These are phyloP conservation scores for Cryptococcus floricola DNA, from an alignment of 1,284 basidiomycete genomes.

Conservation along the genomic window DNA sequence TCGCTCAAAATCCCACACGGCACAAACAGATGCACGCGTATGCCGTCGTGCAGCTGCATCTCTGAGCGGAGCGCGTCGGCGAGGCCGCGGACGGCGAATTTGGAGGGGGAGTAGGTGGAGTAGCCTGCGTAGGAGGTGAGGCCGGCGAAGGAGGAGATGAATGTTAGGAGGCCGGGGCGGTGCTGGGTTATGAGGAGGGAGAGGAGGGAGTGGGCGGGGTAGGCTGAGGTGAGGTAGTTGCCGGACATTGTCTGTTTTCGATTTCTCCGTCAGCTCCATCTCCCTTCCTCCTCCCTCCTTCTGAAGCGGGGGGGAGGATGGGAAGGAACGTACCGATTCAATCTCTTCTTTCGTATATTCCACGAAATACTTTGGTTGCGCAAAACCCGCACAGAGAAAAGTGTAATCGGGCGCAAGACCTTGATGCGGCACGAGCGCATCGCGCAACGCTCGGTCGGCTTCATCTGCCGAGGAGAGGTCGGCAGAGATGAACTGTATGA, in stretches of 20 bases:
- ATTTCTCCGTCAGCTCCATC: no score
- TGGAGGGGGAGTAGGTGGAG: slow-evolving; percentile 78
- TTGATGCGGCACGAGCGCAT: slow-evolving; percentile 56
- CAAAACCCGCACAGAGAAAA: slow-evolving; percentile 71
- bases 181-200: slow-evolving; percentile 28
- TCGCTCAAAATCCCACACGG: slow-evolving; percentile 80
- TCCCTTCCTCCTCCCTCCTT: no score
- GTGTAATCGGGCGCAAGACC: slow-evolving; percentile 66
- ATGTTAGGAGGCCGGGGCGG: slow-evolving; percentile 65
- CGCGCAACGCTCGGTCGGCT: slow-evolving; percentile 59
- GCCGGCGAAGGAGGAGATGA: slow-evolving; percentile 77
- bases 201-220: no score
- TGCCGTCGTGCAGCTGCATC: slow-evolving; percentile 60
- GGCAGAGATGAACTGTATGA: slow-evolving; percentile 61
- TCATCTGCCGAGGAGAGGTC: slow-evolving; percentile 56
- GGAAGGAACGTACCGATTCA: slow-evolving; percentile 19
- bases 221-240: no score
- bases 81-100: slow-evolving; percentile 82
- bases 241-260: no score
- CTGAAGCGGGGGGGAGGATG: no score
- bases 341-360: slow-evolving; percentile 63
- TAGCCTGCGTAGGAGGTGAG: slow-evolving; percentile 81
- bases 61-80: slow-evolving; percentile 86
- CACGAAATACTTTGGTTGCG: slow-evolving; percentile 67
- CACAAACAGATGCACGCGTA: slow-evolving; percentile 79